Evolutionary conservation across 352 stramenopile species (phyloP).

Genomic region (Phytophthora brassicae): DNA sequence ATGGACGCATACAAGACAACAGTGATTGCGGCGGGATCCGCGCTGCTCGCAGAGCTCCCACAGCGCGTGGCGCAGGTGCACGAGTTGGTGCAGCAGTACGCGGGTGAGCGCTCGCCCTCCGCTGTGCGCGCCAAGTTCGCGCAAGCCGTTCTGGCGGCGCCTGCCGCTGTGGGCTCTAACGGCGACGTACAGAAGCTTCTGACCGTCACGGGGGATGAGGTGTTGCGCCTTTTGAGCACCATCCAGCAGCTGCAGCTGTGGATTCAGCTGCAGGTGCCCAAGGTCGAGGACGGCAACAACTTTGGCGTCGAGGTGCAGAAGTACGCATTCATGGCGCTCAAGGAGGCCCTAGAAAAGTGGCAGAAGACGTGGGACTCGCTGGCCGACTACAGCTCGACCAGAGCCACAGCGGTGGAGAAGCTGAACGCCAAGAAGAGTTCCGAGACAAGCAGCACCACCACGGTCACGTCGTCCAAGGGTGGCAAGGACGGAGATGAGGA

Average conservation of each 20-base stretch:
- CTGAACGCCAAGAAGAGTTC: constrained; percentile 62
- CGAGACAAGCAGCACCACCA: constrained; percentile 63
- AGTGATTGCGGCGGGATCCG: constrained; percentile 40
- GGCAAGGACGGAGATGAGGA: constrained; percentile 74
- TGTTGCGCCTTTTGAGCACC: constrained; percentile 46
- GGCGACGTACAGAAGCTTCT: constrained; percentile 44
- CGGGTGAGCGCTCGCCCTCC: constrained; percentile 44
- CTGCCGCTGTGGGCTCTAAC: constrained; percentile 41
- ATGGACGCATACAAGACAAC: constrained; percentile 63
- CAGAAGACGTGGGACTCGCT: constrained; percentile 81
- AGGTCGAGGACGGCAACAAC: constrained; percentile 85
- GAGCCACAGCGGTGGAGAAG: constrained; percentile 71
- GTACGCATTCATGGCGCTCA: constrained; percentile 67
- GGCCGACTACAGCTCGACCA: constrained; percentile 66
- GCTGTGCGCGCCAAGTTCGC: constrained; percentile 40
- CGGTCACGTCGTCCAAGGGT: constrained; percentile 54
- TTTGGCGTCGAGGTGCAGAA: constrained; percentile 89
- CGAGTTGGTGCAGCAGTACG: constrained; percentile 47
- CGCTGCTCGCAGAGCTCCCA: constrained; percentile 50
- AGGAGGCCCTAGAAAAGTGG: constrained; percentile 60
- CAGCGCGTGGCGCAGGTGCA: constrained; percentile 49
- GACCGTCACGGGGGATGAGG: constrained; percentile 50
- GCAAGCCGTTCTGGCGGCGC: constrained; percentile 33
- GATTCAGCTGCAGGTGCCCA: constrained; percentile 76
- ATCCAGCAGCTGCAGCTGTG: constrained; percentile 65